Evolutionary conservation across 2,329 filamentous ascomycete genomes (phyloP).

Genomic region (Venturia effusa): DNA sequence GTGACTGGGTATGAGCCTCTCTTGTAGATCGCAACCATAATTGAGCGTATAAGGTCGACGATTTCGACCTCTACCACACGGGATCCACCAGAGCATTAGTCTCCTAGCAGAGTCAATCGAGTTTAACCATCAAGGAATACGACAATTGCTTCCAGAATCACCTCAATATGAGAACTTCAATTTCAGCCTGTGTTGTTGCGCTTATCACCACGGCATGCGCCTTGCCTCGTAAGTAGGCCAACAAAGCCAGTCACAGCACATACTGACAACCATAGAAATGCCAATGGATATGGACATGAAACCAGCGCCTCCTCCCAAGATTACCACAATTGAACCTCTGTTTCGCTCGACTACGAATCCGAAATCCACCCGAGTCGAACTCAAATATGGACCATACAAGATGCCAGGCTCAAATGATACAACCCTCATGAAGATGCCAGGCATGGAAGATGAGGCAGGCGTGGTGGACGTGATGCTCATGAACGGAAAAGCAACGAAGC

Average conservation of each 20-base stretch:
- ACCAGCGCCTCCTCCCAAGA: not conserved
- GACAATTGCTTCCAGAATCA: not conserved
- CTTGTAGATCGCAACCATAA: not conserved
- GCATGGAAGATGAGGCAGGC: constrained; percentile 10
- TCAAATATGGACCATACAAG: constrained; percentile 5
- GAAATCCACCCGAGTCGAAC: constrained; percentile 3
- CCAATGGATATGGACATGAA: constrained; percentile 1
- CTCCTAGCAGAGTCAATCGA: not conserved
- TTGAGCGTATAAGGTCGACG: constrained; percentile 3
- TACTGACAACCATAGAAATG: not conserved
- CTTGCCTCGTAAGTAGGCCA: not conserved
- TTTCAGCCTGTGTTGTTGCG: not conserved
- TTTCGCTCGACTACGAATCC: constrained; percentile 1
- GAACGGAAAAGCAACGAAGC: constrained; percentile 6
- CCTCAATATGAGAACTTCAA: not conserved
- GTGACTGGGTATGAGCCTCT: not conserved
- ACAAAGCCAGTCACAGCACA: not conserved
- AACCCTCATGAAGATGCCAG: constrained; percentile 6
- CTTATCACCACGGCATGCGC: not conserved
- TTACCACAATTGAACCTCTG: not conserved
- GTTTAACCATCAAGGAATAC: not conserved
- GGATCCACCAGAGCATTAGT: not conserved
- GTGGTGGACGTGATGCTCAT: constrained; percentile 3
- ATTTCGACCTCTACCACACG: not conserved
- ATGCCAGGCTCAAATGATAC: constrained; percentile 1